Base-by-base conservation (phyloP, 106 monocot species). In the Iris macrosiphon region DNA sequence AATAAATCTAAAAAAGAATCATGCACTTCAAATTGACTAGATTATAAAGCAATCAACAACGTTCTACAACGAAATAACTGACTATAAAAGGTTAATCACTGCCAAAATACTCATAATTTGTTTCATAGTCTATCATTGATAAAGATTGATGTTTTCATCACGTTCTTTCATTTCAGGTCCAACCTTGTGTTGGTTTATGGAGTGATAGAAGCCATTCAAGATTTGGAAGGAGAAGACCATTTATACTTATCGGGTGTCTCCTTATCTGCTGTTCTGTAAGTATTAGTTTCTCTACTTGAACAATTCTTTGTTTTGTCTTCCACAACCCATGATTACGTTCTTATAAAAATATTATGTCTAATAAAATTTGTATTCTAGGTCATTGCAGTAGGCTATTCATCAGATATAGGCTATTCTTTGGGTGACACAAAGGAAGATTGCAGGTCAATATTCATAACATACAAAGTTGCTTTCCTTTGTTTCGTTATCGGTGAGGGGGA, bases 341-440 rank as follows among this genome's bases (percentile, higher is more conserved):
- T 49, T 49, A 22, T 39, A 16, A n/a, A n/a, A n/a, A n/a, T 24
- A 31, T 31, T 15, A 30, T 4, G 29, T n/a, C n/a, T n/a, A n/a
- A n/a, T n/a, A n/a, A n/a, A n/a, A 7, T 45, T 21, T 8, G 26
- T 44, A 13, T 22, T 57, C 35, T 52, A 93, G 92, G 92, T 93
- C 11, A 34, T 65, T 23, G 32, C 87, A 8, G 72, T 93, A 33
- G 92, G 79, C 2, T 93, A 77, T 76, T 87, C 92, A 46, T 83
- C 92, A 6, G 92, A 93, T 65, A 71, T 93, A 19, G 92, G 87
- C 40, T 72, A 68, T 56, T 49, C 69, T 14, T 60, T 93, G 11
- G 87, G 92, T 9, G 92, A 87, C 47, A 93, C 92, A 30, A 77
- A 72, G 32, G 76, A 87, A 51, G 60, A 87, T 48, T 93, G 92